Evolutionary conservation across 2,329 filamentous ascomycete genomes (phyloP), one percentile per base, ranked within the genome.

Genomic region (Ophiostoma fasciatum): DNA sequence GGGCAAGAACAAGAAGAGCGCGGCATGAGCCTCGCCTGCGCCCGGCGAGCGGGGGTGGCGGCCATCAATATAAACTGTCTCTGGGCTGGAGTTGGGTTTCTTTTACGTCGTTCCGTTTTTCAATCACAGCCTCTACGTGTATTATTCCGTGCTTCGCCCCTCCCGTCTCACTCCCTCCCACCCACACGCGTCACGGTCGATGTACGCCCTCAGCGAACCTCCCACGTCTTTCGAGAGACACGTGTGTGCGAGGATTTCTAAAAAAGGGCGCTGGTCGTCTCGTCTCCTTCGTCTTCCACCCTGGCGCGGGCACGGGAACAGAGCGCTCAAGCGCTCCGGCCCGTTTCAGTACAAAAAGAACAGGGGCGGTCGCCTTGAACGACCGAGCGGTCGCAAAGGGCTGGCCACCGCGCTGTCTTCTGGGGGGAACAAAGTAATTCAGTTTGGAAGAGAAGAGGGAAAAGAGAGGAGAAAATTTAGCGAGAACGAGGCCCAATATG

Each of bases 201-300:
- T 74, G 66, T 73, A 54, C 61, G 68, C 68, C 56, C 68, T 68
- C 67, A 74, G 69, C 69, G 69, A 74, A 74, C 67, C 69, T 62
- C 60, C 57, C 54, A 59, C 61, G 60, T 63, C 61, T 63, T 58
- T 35, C 26, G 19, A 40, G 17, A 44, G 47, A 48, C 22, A 38
- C 36, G 19, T 27, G 26, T n/a, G 35, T 32, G 55, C 58, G 57
- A 60, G 64, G 67, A 74, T 74, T 73, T n/a, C n/a, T n/a, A n/a
- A 70, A 71, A 64, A 73, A 71, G 63, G 63, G 67, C 64, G 40
- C 47, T 36, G 30, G 31, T 31, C 11, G 28, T 33, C 58, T 58
- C 39, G 45, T 74, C 68, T 74, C 59, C 69, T 71, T 73, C 66
- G 55, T 57, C 52, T 53, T 38, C 36, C n/a, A n/a, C n/a, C n/a